phyloP scores from a whole-genome alignment of 176 grass and related monocot species.

The Dendrocalamus sinicus region DNA sequence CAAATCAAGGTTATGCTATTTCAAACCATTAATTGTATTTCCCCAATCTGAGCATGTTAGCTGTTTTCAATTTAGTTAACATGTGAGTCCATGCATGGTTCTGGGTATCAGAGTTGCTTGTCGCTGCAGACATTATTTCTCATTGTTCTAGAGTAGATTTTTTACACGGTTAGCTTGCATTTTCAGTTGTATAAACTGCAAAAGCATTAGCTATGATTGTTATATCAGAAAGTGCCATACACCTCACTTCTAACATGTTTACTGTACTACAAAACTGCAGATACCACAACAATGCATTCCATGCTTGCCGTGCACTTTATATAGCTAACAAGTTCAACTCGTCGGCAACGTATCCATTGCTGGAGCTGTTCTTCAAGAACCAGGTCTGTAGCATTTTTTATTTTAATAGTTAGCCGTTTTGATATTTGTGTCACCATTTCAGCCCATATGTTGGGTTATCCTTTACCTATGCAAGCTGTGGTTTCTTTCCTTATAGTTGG shows the following conservation, averaged over 20 bases:
- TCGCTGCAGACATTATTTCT: background rate
- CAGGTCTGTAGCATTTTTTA: constrained; percentile 53
- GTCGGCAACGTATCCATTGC: constrained; percentile 79
- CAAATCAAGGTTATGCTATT: background rate
- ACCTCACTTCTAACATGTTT: background rate
- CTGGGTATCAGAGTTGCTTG: background rate
- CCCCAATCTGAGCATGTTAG: background rate
- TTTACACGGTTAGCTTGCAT: background rate
- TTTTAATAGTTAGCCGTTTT: background rate
- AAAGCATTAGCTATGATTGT: background rate
- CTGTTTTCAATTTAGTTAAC: background rate
- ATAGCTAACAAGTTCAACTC: constrained; percentile 90
- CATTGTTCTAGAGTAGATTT: background rate
- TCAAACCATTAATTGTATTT: background rate
- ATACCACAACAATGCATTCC: constrained; percentile 82
- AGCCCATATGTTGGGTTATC: background rate
- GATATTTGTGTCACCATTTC: background rate
- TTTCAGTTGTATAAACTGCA: background rate
- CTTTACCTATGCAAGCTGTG: background rate
- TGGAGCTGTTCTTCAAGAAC: constrained; percentile 88
- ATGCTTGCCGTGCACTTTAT: constrained; percentile 83
- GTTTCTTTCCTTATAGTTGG: background rate
- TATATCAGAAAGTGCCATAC: background rate
- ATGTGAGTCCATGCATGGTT: background rate
- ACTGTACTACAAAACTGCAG: constrained; percentile 51